Conservation (phyloP, 345 rosid genomes). For the Aethionema arabicum region DNA sequence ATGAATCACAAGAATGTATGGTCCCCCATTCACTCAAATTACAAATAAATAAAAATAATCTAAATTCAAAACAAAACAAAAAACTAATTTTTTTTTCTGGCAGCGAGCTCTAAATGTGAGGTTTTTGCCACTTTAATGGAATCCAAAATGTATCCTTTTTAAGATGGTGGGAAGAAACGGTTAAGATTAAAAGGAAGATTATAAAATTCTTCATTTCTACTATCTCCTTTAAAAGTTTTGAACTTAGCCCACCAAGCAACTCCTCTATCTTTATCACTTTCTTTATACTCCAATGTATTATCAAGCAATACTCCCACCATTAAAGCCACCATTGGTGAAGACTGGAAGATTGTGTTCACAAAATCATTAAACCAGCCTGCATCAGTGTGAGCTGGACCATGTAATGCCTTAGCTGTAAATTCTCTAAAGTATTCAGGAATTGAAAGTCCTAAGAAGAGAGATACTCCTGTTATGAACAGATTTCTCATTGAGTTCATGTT, state of each 20-base stretch:
- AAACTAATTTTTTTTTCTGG: no score
- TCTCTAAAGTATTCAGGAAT: conserved; percentile 87
- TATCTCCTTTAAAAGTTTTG: conserved; percentile 82
- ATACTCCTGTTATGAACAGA: conserved; percentile 79
- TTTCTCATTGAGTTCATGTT: conserved; percentile 99
- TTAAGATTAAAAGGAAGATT: conserved; percentile 93
- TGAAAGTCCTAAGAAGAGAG: conserved; percentile 86
- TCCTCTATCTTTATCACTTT: conserved; percentile 83
- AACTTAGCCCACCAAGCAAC: conserved; percentile 98
- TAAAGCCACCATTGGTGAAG: conserved; percentile 84
- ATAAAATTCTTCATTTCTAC: conserved; percentile 90
- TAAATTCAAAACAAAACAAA: no score
- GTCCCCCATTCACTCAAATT: no score
- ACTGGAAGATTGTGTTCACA: conserved; percentile 88
- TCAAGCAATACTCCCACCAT: conserved; percentile 79
- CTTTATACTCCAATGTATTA: conserved; percentile 88
- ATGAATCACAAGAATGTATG: no score
- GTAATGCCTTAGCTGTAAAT: conserved; percentile 73
- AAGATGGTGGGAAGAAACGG: conserved; percentile 96
- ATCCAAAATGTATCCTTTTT: conserved; percentile 5
- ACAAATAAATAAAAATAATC: no score
- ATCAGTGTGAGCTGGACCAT: conserved; percentile 85
- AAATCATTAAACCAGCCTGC: conserved; percentile 99
- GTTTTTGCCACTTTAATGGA: neutral
- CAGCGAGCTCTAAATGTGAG: no score